Base-by-base conservation (phyloP, 306 rosid species). In the Quercus robur region DNA sequence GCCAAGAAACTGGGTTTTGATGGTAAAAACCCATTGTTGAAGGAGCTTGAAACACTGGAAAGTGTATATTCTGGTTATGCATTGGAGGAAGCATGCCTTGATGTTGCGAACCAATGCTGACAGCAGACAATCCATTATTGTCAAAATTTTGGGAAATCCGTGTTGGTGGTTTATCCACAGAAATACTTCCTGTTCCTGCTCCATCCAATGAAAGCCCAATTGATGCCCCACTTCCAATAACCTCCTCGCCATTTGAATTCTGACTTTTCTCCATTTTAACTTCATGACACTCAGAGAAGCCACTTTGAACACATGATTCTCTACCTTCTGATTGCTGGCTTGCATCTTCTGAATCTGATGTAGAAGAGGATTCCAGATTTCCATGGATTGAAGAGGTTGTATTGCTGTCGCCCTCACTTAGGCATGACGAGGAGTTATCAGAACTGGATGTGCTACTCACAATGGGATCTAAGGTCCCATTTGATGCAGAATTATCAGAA, bases 291-390 rank as follows among this genome's bases (percentile, higher is more conserved):
- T 84, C 88, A 33, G 86, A 82, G 85, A 89, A 82, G 61, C 81
- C 90, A 81, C 82, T 90, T 81, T 86, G 87, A 84, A 35, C 70
- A 68, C 80, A 74, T 35, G 71, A 82, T 30, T 89, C 96, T 82
- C 88, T 90, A 81, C 81, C 89, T 78, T 91, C 99, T 56, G 88
- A 96, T 75, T 85, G 94, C 82, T 75, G 97, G 89, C 92, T 87
- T 70, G 90, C 86, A 84, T 93, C 97, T 71, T 95, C 98, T 26
- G 99, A 96, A 88, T 93, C 98, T 38, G 99, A 91, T 69, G 93
- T 87, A 78, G 94, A 85, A 18, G 93, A 93, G 28, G 97, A 91
- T 81, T 93, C 99, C 31, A 87, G 85, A 85, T 90, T 89, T 86
- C 88, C 98, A 73, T 61, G 89, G 86, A 85, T 91, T 57, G 98